Evolutionary conservation across 495 filamentous ascomycete species (phyloP).

Genomic region (Hyaloscypha finlandica): DNA sequence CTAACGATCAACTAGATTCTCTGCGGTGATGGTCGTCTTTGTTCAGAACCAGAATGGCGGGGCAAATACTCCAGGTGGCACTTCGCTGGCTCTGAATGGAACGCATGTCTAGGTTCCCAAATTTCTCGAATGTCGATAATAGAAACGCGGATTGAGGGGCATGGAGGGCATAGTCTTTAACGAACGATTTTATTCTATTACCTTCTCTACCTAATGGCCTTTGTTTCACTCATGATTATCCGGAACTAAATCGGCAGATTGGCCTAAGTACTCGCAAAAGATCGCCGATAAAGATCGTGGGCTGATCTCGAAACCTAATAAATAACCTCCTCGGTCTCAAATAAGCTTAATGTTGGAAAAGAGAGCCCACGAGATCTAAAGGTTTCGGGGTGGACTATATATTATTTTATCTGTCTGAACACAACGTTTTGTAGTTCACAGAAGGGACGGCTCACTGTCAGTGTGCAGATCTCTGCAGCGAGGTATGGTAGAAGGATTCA

Average conservation of each 20-base stretch:
- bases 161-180: too few species aligned
- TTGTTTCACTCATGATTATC: too few species aligned
- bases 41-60: slow-evolving; percentile 5
- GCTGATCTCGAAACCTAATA: background rate
- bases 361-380: background rate
- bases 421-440: background rate
- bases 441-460: background rate
- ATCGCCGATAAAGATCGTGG: too few species aligned
- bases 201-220: too few species aligned
- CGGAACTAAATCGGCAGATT: background rate
- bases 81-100: background rate
- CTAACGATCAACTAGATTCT: background rate
- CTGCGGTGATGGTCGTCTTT: slow-evolving; percentile 6
- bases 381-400: background rate
- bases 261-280: background rate
- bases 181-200: too few species aligned
- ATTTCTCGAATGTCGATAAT: too few species aligned
- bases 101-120: background rate
- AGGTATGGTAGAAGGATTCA: background rate
- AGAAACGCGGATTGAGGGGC: too few species aligned
- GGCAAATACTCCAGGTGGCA: background rate
- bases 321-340: background rate
- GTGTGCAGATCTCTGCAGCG: background rate
- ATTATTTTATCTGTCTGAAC: background rate
- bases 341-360: background rate